These are phyloP conservation scores for Helianthus annuus DNA, from an alignment of 129 eudicot species.

Conservation along the genomic window HanXRQr2.0-SUNRISE NC_035448.2:74163705-74164204, in stretches of 20 bases:
- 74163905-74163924: slow-evolving; percentile 12
- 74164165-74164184: too few species aligned
- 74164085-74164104: too few species aligned
- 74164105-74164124: too few species aligned
- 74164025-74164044: too few species aligned
- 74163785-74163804: background rate
- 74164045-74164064: too few species aligned
- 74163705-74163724: slow-evolving; percentile 9
- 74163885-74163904: slow-evolving; percentile 10
- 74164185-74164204: too few species aligned
- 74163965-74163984: too few species aligned
- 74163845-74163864: slow-evolving; percentile 1
- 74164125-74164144: too few species aligned
- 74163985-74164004: background rate
- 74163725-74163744: background rate
- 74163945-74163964: background rate
- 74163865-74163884: slow-evolving; percentile 11
- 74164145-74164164: too few species aligned
- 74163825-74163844: slow-evolving; percentile 3
- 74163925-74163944: slow-evolving; percentile 3
- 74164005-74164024: background rate
- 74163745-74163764: background rate
- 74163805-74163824: background rate
- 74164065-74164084: too few species aligned
- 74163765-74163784: background rate